Evolutionary conservation across 2,329 filamentous ascomycete species (phyloP).

Genomic region (Penicillium sp.): DNA sequence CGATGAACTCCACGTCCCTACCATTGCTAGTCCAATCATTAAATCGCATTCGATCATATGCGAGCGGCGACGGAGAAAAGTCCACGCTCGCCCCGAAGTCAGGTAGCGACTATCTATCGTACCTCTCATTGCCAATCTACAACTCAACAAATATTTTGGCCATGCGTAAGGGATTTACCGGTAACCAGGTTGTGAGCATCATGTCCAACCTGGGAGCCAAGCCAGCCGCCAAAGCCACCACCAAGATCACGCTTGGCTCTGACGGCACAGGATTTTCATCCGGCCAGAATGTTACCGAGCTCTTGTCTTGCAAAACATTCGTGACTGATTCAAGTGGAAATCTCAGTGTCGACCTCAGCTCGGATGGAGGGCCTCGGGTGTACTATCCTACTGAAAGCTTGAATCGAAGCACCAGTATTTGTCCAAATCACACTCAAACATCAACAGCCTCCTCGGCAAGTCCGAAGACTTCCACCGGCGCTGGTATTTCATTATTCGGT

Average conservation of each 20-base stretch:
- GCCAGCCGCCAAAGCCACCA: slow-evolving; percentile 8
- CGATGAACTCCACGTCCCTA: slow-evolving; percentile 11
- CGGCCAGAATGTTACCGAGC: slow-evolving; percentile 11
- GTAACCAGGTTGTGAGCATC: slow-evolving; percentile 12
- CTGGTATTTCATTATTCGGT: background rate
- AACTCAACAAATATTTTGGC: slow-evolving; percentile 11
- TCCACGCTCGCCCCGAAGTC: slow-evolving; percentile 4
- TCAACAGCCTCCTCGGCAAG: slow-evolving; percentile 3
- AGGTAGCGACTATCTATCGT: slow-evolving; percentile 9
- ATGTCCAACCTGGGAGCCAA: slow-evolving; percentile 11
- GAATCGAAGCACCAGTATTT: slow-evolving; percentile 9
- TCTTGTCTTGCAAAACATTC: slow-evolving; percentile 13
- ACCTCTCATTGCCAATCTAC: slow-evolving; percentile 11
- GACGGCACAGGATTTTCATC: slow-evolving; percentile 7
- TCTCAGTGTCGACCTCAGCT: slow-evolving; percentile 13
- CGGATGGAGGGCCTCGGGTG: slow-evolving; percentile 14
- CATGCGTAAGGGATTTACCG: slow-evolving; percentile 11
- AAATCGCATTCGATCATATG: slow-evolving; percentile 14
- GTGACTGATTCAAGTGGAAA: slow-evolving; percentile 10
- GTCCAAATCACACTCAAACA: slow-evolving; percentile 1
- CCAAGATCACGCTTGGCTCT: slow-evolving; percentile 8
- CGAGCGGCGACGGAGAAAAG: slow-evolving; percentile 10
- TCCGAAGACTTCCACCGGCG: slow-evolving; percentile 2
- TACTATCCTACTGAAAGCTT: slow-evolving; percentile 14
- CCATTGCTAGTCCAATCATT: slow-evolving; percentile 11